Conservation (phyloP, 257 asterid species). For the Cruciata laevipes region DNA sequence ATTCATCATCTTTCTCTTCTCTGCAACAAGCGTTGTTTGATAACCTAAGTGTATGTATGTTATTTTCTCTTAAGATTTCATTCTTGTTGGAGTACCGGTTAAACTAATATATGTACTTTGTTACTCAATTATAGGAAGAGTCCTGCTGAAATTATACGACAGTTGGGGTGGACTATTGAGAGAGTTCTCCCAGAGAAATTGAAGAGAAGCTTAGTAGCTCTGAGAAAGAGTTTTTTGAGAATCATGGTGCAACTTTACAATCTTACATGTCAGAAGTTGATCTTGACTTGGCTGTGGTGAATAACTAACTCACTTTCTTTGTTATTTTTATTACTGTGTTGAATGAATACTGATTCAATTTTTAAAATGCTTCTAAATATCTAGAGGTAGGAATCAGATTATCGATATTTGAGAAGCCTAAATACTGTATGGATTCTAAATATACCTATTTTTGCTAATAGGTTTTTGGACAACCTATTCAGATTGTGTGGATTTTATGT, state of each 20-base stretch:
- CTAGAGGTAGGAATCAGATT: too few species aligned
- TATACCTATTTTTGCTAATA: too few species aligned
- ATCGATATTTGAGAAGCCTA: too few species aligned
- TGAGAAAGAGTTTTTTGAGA: constrained; percentile 72
- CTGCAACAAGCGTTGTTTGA: constrained; percentile 90
- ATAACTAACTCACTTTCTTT: too few species aligned
- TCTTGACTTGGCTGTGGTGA: constrained; percentile 74
- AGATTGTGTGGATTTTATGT: too few species aligned
- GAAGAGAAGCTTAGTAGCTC: constrained; percentile 65
- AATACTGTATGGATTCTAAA: too few species aligned
- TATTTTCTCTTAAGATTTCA: background rate
- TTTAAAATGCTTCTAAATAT: too few species aligned
- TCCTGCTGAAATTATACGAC: constrained; percentile 69
- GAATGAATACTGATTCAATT: background rate
- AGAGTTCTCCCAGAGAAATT: constrained; percentile 73
- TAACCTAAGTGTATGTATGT: constrained; percentile 72
- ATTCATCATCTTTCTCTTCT: constrained; percentile 80
- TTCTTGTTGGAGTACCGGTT: background rate
- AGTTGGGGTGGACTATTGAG: constrained; percentile 73
- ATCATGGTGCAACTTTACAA: constrained; percentile 51
- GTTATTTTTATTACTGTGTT: too few species aligned
- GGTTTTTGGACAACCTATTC: too few species aligned
- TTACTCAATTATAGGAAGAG: constrained; percentile 46
- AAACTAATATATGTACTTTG: background rate
- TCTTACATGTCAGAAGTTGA: constrained; percentile 57